Percentiles rank a stretch among this genome's conserved stretches.
phyloP scores from a whole-genome alignment of 495 filamentous ascomycete species.

The Trichoderma erinaceum region DNA sequence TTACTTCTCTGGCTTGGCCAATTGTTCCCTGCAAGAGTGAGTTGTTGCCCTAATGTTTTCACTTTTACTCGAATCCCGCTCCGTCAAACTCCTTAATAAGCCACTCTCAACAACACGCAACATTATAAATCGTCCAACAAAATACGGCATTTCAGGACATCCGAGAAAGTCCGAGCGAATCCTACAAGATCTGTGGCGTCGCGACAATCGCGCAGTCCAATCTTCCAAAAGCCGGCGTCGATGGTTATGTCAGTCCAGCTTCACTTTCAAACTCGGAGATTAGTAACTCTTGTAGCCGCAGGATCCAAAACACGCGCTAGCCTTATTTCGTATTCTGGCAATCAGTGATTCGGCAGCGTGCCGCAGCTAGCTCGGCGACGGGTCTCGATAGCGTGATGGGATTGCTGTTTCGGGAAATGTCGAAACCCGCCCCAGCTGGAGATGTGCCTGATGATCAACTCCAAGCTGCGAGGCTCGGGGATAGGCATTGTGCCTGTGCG shows the following conservation, averaged over 20 bases:
- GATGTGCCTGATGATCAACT: background rate
- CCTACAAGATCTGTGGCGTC: background rate
- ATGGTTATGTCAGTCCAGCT: background rate
- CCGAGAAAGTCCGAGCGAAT: slow-evolving; percentile 6
- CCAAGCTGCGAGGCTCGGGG: background rate
- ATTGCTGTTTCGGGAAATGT: background rate
- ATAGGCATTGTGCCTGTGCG: background rate
- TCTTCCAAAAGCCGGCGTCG: background rate
- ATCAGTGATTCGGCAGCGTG: background rate
- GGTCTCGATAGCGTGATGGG: background rate
- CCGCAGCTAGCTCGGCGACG: background rate
- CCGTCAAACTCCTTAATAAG: background rate
- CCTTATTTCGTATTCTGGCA: background rate
- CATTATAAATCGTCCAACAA: background rate
- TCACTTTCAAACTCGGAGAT: background rate
- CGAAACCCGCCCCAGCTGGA: background rate
- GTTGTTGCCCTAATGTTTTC: no score
- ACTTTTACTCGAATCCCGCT: background rate
- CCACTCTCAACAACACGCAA: background rate
- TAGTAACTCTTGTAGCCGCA: background rate
- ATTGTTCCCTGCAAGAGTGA: no score
- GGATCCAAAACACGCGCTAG: background rate
- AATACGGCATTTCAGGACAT: background rate
- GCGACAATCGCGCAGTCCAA: background rate
- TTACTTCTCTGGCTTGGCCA: no score